Percentiles rank a stretch among this genome's conserved stretches.
phyloP scores from a whole-genome alignment of 2,329 filamentous ascomycete species.

The Cladosporium sp. region DNA sequence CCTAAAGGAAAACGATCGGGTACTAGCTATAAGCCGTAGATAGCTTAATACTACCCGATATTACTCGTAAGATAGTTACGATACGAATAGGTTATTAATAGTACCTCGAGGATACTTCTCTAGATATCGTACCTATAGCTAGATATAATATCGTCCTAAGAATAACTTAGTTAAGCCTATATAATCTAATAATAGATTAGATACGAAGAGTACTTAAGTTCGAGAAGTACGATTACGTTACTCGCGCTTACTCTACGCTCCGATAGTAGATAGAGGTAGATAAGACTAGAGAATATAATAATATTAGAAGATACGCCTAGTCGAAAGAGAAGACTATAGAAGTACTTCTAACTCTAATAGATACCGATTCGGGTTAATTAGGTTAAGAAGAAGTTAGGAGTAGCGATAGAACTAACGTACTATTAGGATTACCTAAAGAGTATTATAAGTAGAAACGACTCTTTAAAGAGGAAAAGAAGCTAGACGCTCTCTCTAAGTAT shows the following conservation, averaged over 20 bases:
- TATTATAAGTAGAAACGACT: constrained; percentile 16
- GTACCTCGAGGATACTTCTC: constrained; percentile 14
- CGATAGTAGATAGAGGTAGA: constrained; percentile 13
- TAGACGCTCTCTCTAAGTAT: constrained; percentile 15
- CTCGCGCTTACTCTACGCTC: constrained; percentile 7
- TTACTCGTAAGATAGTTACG: constrained; percentile 15
- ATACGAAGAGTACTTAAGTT: constrained; percentile 16
- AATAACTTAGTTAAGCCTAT: constrained; percentile 16
- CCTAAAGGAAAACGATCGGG: constrained; percentile 13
- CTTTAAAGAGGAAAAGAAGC: constrained; percentile 17
- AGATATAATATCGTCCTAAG: constrained; percentile 16
- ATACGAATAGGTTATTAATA: constrained; percentile 12
- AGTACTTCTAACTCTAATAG: constrained; percentile 6
- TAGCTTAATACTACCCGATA: constrained; percentile 13
- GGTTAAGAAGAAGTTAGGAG: constrained; percentile 9
- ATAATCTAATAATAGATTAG: constrained; percentile 16
- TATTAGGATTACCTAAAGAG: constrained; percentile 12
- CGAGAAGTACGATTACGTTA: constrained; percentile 12
- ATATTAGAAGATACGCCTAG: constrained; percentile 7
- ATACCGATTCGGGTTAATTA: constrained; percentile 8
- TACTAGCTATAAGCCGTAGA: constrained; percentile 16
- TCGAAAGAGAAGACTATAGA: constrained; percentile 1
- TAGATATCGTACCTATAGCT: constrained; percentile 17
- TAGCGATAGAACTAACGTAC: constrained; percentile 5
- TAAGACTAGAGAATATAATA: constrained; percentile 14